phyloP scores from a whole-genome alignment of 1,284 basidiomycete genomes.

The Trichosporon coremiiforme region DNA sequence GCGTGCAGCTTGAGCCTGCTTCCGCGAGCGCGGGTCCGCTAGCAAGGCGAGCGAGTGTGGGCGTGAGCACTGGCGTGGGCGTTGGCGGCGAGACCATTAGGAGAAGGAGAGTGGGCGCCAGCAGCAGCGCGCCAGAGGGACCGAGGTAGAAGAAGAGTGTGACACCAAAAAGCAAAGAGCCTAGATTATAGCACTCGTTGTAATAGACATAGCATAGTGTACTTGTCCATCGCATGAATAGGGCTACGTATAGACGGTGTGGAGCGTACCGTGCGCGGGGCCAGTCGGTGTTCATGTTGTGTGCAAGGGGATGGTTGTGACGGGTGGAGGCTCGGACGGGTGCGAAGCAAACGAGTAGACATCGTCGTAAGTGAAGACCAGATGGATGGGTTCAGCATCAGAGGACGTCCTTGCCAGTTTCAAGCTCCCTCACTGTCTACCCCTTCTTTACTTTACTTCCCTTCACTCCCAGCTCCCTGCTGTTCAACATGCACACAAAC shows the following conservation, averaged over 20 bases:
- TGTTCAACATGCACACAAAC: too few relatives aligned
- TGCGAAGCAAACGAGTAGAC: background rate
- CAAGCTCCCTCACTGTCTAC: background rate
- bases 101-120: too few relatives aligned
- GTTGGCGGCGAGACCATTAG: too few relatives aligned
- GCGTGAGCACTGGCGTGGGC: too few relatives aligned
- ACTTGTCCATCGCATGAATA: constrained; percentile 15
- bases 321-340: too few relatives aligned
- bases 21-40: too few relatives aligned
- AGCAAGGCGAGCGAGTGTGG: background rate
- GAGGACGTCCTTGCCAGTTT: background rate
- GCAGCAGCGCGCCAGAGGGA: too few relatives aligned
- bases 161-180: background rate
- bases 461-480: too few relatives aligned
- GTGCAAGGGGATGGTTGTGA: too few relatives aligned
- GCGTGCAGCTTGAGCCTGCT: too few relatives aligned
- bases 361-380: background rate
- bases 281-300: too few relatives aligned
- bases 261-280: background rate
- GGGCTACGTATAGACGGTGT: background rate
- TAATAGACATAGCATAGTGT: constrained; percentile 20
- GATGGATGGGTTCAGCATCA: background rate
- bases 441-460: too few relatives aligned
- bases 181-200: constrained; percentile 1
- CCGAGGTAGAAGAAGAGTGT: background rate